These are phyloP conservation scores for Candida maltosa DNA, from an alignment of 805 yeast species.

Conservation along the genomic window DNA sequence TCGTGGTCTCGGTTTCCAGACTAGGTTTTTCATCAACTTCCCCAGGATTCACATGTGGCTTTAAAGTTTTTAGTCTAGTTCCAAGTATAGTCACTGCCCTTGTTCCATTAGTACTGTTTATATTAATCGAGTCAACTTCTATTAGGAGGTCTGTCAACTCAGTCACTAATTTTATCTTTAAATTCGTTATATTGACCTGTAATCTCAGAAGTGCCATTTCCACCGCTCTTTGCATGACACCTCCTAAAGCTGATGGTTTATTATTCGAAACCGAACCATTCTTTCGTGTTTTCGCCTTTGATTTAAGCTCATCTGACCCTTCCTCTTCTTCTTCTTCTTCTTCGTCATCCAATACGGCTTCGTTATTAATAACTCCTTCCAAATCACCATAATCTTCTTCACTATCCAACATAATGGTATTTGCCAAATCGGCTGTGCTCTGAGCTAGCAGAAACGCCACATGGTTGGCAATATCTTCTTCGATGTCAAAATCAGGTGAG, in stretches of 20 bases:
- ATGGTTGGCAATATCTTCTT: constrained; percentile 26
- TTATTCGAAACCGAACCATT: constrained; percentile 11
- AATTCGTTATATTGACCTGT: constrained; percentile 45
- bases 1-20: too few relatives aligned
- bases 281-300: constrained; percentile 10
- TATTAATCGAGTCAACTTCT: constrained; percentile 24
- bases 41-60: constrained; percentile 37
- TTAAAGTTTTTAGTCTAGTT: constrained; percentile 35
- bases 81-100: constrained; percentile 41
- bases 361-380: too few relatives aligned
- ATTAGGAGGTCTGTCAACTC: constrained; percentile 38
- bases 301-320: constrained; percentile 9
- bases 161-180: constrained; percentile 47
- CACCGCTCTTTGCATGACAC: constrained; percentile 60
- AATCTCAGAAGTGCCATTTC: constrained; percentile 66
- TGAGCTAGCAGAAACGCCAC: constrained; percentile 57
- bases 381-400: too few relatives aligned
- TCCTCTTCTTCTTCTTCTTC: constrained; percentile 8
- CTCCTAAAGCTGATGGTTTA: constrained; percentile 43
- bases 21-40: constrained; percentile 17
- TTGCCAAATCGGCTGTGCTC: constrained; percentile 74
- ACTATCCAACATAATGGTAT: constrained; percentile 47
- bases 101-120: constrained; percentile 45
- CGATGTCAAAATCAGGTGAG: constrained; percentile 31
- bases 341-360: too few relatives aligned